Evolutionary conservation across 148 eudicot genomes (phyloP), one percentile per base, ranked within the genome.

Genomic region (Silene uniflora): DNA sequence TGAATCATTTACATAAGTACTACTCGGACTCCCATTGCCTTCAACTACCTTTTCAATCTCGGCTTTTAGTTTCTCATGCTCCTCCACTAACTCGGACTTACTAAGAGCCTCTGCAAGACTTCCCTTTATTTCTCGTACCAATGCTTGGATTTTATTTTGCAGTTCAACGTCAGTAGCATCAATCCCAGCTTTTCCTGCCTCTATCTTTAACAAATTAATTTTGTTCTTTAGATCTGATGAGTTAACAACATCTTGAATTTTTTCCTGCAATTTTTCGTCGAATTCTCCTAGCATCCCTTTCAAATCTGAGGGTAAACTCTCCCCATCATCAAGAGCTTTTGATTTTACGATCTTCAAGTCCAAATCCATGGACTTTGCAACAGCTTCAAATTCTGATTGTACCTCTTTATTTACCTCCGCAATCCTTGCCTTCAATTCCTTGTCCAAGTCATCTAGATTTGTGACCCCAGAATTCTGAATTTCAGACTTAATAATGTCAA

Each of bases 191-290:
- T 82, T 89, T 8, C 39, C 86, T 44, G 75, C 81, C 80, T 87
- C 91, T 49, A 67, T 70, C 72, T 83, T 89, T 75, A 94, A 73
- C 84, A 76, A 19, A 64, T 90, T 86, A n/a, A 94, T 83, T 72
- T 87, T 91, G 73, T 82, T 77, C 75, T 80, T 88, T 79, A 94
- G 81, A 79, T 88, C 89, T 3, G 97, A 80, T 64, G 98, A 88
- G 77, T 77, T 80, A 7, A 88, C 80, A 60, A 82, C 85, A 62
- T 87, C 87, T 69, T 89, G 87, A 67, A 94, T 91, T 76, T 81
- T 84, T 68, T 67, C 63, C 19, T 80, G 74, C 47, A 85, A 84
- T 76, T 89, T 93, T 72, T 82, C 82, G 74, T 86, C 81, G 59
- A 87, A 78, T 61, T 89, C 87, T 32, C 72, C 84, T 18, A 87